Base-by-base conservation (phyloP, 805 yeast genomes). In the Alloascoidea africana region DNA sequence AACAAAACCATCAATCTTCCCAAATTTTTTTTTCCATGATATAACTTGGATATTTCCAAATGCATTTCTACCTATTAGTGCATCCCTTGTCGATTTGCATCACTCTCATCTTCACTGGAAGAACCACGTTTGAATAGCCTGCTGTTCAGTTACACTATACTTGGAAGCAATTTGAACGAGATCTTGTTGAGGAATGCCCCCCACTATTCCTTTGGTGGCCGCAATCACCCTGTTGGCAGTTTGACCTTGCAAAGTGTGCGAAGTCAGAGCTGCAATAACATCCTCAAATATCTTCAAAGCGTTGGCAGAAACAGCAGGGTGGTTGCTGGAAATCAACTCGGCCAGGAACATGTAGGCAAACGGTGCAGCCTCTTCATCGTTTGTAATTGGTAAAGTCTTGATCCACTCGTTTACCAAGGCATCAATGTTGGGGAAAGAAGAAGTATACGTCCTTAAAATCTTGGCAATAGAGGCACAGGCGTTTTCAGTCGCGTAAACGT, bases 301-400 rank as follows among this genome's bases (percentile, higher is more conserved):
- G 42, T 76, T 75, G 2, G 53, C 53, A 14, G 59, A 52, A 27
- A 83, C 70, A 3, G 69, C 61, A 5, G 78, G 69, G 43, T 84
- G 86, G 38, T 71, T 68, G 38, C 66, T 67, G 37, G 76, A 77
- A 33, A 86, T 77, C 50, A 87, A 62, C 42, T 78, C 80, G 5
- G 76, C 61, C 45, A 87, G 62, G 53, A 84, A 87, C 47, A 68
- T 65, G 59, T 85, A 91, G 14, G 84, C 75, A 55, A 68, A 84
- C 13, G 85, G 75, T 3, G 96, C 96, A 3, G 94, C 94, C 46
- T 82, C 91, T 33, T 75, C 80, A 54, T 91, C 96, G 47, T 74
- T 80, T 16, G 76, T 58, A 33, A 89, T 70, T 16, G 97, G 98
- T 46, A 91, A 69, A 6, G 84, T 68, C 43, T 68, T 67, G 38